Conservation (phyloP, 1,139 yeast species). For the Pichia sp. region DNA sequence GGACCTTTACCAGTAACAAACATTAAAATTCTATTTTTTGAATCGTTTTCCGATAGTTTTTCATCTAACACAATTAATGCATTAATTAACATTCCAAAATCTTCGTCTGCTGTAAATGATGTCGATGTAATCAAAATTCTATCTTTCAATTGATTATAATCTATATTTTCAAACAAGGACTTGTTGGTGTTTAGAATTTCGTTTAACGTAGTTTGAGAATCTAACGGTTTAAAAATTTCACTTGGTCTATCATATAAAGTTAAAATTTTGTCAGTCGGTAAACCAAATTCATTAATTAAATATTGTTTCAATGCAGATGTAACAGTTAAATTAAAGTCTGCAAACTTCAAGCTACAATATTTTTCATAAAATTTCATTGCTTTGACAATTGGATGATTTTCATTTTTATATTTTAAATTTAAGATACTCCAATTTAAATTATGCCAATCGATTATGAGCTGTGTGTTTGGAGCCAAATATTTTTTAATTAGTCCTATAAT, state of each 20-base stretch:
- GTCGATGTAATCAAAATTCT: constrained; percentile 77
- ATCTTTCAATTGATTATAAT: constrained; percentile 36
- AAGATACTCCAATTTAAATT: constrained; percentile 84
- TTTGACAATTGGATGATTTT: constrained; percentile 56
- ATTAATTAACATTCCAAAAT: constrained; percentile 60
- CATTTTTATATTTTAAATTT: constrained; percentile 52
- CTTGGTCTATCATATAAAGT: constrained; percentile 76
- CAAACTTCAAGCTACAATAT: constrained; percentile 46
- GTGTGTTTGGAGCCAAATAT: constrained; percentile 50
- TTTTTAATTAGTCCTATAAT: constrained; percentile 50
- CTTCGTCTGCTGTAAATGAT: constrained; percentile 95
- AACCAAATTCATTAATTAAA: constrained; percentile 48
- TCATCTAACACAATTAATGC: constrained; percentile 60
- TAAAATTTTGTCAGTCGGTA: constrained; percentile 34
- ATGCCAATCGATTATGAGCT: constrained; percentile 90
- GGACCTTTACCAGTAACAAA: constrained; percentile 97
- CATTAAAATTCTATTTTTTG: constrained; percentile 49
- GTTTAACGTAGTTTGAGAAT: constrained; percentile 16
- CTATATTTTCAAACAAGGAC: constrained; percentile 33
- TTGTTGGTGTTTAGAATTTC: constrained; percentile 21
- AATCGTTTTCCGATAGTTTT: constrained; percentile 19
- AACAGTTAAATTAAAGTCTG: constrained; percentile 73
- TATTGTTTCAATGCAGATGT: constrained; percentile 66
- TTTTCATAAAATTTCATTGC: constrained; percentile 53
- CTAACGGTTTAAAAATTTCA: constrained; percentile 53